Base-by-base conservation (phyloP, 495 filamentous ascomycete species). In the Penicillium diatomitis region DNA sequence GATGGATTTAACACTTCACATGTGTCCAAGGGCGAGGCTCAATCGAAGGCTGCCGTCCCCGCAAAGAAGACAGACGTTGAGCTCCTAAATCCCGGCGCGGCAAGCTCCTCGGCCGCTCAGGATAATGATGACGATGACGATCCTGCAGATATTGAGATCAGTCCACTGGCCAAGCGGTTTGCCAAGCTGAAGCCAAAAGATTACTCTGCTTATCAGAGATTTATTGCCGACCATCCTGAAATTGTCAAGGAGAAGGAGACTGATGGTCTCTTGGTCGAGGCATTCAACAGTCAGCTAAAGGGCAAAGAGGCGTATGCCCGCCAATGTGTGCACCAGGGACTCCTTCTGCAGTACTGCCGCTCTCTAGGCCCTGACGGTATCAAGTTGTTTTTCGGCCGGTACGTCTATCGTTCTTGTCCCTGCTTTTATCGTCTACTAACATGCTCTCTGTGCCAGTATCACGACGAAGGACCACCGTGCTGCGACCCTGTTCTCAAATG, bases 321-420 rank as follows among this genome's bases (percentile, higher is more conserved):
- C 32, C 86, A 91, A 65, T 96, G 87, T 66, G 90, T 98, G 32
- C 92, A 98, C 68, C 90, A 96, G 64, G 91, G 83, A 8, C 74
- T 98, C 7, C 74, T 98, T 20, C 68, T 97, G 29, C 94, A 97
- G 67, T 98, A 97, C 71, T 98, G 92, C 70, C 80, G 90, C 20
- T 83, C 86, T 9, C 73, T 98, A 5, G 90, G 91, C 44, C 79
- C 77, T 36, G 90, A 97, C 60, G 92, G 94, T 4, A 87, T 96
- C 5, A 77, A 80, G 28, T 68, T 98, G 7, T 98, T 98, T 79
- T 97, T 98, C 76, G 94, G 89, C 69, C 81, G 84, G 80, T 79
- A 71, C 41, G 63, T 54, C 30, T 6, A 38, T 47, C 46, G 8
- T 8, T 38, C 20, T 8, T 37, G 30, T 38, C 31, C 39, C 11